Evolutionary conservation across 805 yeast species (phyloP).

Genomic region (Spathaspora girioi): DNA sequence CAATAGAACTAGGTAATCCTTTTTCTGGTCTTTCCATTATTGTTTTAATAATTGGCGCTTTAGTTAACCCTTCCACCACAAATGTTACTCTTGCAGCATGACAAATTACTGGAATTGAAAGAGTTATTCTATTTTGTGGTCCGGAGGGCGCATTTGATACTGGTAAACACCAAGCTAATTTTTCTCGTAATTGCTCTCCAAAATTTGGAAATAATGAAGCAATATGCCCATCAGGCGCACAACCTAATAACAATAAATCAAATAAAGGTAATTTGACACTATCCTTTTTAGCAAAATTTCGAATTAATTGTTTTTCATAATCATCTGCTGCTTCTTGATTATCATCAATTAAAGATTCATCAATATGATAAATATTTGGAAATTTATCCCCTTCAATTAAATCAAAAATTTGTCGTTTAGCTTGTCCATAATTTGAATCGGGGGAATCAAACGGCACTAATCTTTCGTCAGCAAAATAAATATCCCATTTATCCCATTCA

Average conservation of each 20-base stretch:
- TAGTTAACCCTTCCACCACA: constrained; percentile 94
- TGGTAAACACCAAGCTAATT: constrained; percentile 92
- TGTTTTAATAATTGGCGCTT: constrained; percentile 86
- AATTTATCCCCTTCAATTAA: constrained; percentile 47
- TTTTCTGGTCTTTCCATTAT: constrained; percentile 97
- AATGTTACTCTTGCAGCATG: constrained; percentile 91
- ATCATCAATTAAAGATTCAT: constrained; percentile 68
- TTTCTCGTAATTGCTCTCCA: constrained; percentile 77
- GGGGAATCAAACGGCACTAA: constrained; percentile 80
- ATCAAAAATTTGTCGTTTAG: constrained; percentile 79
- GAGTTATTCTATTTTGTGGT: constrained; percentile 77
- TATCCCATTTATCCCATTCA: constrained; percentile 92
- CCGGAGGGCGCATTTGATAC: constrained; percentile 90
- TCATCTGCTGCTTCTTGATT: constrained; percentile 92
- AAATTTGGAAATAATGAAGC: constrained; percentile 95
- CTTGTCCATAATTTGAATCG: constrained; percentile 87
- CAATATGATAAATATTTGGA: constrained; percentile 82
- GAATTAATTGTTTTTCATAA: constrained; percentile 82
- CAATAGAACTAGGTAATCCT: constrained; percentile 90
- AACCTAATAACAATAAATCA: constrained; percentile 85
- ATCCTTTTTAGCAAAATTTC: constrained; percentile 93
- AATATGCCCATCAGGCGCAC: constrained; percentile 98
- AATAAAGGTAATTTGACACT: constrained; percentile 94
- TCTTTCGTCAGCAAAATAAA: constrained; percentile 95
- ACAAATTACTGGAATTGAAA: constrained; percentile 91